These are phyloP conservation scores for Neurospora discreta DNA, from an alignment of 495 filamentous ascomycete genomes.

Conservation along the genomic window DNA sequence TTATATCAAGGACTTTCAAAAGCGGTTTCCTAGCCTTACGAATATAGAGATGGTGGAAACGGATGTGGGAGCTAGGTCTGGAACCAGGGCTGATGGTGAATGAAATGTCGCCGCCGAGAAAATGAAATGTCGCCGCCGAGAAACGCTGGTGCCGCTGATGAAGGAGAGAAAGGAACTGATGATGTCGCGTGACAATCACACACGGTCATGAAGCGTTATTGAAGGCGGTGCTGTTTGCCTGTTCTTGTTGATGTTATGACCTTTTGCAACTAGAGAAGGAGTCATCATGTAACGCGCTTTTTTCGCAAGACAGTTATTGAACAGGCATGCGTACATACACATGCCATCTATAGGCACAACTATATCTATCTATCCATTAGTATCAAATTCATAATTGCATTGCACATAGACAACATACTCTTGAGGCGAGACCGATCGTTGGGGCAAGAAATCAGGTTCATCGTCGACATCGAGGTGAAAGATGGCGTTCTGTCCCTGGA, in stretches of 20 bases:
- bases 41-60: slow-evolving; percentile 72
- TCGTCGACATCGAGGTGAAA: background rate
- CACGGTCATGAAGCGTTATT: background rate
- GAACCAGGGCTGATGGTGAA: background rate
- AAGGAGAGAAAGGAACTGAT: background rate
- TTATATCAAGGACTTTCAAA: slow-evolving; percentile 56
- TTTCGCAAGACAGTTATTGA: background rate
- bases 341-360: background rate
- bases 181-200: background rate
- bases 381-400: background rate
- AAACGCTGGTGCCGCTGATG: background rate
- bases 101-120: background rate
- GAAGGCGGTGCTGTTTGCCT: background rate
- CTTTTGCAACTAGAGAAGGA: background rate
- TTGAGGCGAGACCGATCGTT: background rate
- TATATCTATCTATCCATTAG: background rate
- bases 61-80: slow-evolving; percentile 26
- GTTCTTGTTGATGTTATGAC: background rate
- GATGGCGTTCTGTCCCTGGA: background rate
- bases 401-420: background rate
- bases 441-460: background rate
- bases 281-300: background rate
- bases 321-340: background rate
- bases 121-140: background rate
- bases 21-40: slow-evolving; percentile 68